Base-by-base conservation (phyloP, 2,329 filamentous ascomycete genomes). In the Aspergillus arachidicola region DNA sequence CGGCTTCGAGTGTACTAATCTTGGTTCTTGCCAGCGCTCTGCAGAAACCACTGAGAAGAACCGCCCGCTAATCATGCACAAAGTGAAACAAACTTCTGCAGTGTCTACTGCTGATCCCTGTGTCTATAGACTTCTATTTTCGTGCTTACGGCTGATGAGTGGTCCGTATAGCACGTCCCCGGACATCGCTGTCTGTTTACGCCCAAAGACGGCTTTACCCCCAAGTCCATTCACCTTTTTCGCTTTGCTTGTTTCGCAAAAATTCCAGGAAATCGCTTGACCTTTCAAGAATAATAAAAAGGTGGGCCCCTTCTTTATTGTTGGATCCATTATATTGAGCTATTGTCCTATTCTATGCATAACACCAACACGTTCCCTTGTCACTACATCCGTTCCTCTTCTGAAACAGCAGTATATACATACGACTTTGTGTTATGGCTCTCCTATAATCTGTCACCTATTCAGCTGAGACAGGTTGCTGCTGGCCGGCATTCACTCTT, bases 41-140 rank as follows among this genome's bases (percentile, higher is more conserved):
- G 58, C 62, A 66, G 64, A 69, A 66, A 28, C 64, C 61, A 64
- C 48, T 58, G n/a, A 60, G 32, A 62, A 48, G 32, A 64, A 59
- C 61, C 60, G 63, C 60, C 62, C 51, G 66, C 28, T 64, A 53
- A 59, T 59, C 58, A 62, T 62, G 60, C 68, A 58, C 62, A 53
- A 69, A 45, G 67, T 74, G 71, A 75, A 75, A 75, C 72, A 56
- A 50, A 51, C 58, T 57, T 46, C 56, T 53, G 34, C 38, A 45
- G 19, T 19, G 50, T 50, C 41, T 41, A 12, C 51, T 10, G 21
- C 28, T 30, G 26, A 28, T 59, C 23, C 30, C 12, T 38, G 43
- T 53, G 28, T 26, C 45, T n/a, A 45, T 23, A 48, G 26, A 19
- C 9, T 26, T 51, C 43, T 54, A 51, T 50, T 50, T 32, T 56